Conservation (phyloP, 176 grass and related monocot species). For the Carex pumila region DNA sequence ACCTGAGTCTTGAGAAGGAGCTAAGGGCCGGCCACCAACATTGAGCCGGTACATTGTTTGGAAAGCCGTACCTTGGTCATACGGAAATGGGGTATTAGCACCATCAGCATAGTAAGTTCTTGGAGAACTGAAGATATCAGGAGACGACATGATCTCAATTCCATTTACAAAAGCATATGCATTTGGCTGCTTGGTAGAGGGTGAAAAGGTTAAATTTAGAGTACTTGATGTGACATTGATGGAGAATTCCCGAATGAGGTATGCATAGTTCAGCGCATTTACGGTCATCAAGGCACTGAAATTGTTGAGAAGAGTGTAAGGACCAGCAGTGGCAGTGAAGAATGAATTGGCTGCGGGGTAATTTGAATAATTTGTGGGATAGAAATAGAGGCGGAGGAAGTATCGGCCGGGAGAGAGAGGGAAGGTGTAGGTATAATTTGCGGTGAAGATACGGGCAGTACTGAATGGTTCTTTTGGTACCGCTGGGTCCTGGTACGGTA, state of each 20-base stretch:
- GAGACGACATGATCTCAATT: constrained; percentile 48
- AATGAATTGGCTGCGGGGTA: constrained; percentile 9
- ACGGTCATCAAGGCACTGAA: constrained; percentile 50
- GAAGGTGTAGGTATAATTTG: constrained; percentile 57
- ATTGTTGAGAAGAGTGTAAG: constrained; percentile 31
- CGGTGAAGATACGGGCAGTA: constrained; percentile 50
- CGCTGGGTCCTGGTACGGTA: constrained; percentile 11
- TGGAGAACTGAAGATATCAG: constrained; percentile 35
- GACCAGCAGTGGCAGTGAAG: constrained; percentile 32
- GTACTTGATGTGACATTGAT: constrained; percentile 29
- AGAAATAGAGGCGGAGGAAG: constrained; percentile 84
- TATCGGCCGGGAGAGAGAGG: constrained; percentile 36
- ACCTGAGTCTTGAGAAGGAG: constrained; percentile 12
- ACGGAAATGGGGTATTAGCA: background rate
- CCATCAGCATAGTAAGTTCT: background rate
- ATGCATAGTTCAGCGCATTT: background rate
- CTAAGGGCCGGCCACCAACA: constrained; percentile 43
- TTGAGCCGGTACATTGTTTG: constrained; percentile 78
- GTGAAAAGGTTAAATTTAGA: constrained; percentile 46
- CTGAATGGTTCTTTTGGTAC: constrained; percentile 7
- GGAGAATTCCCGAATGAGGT: constrained; percentile 45
- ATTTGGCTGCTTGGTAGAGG: constrained; percentile 24
- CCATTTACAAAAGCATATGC: constrained; percentile 72
- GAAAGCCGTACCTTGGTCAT: background rate
- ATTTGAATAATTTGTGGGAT: constrained; percentile 26